These are phyloP conservation scores for Neoscytalidium dimidiatum DNA, from an alignment of 2,329 filamentous ascomycete genomes.

Conservation along the genomic window DNA sequence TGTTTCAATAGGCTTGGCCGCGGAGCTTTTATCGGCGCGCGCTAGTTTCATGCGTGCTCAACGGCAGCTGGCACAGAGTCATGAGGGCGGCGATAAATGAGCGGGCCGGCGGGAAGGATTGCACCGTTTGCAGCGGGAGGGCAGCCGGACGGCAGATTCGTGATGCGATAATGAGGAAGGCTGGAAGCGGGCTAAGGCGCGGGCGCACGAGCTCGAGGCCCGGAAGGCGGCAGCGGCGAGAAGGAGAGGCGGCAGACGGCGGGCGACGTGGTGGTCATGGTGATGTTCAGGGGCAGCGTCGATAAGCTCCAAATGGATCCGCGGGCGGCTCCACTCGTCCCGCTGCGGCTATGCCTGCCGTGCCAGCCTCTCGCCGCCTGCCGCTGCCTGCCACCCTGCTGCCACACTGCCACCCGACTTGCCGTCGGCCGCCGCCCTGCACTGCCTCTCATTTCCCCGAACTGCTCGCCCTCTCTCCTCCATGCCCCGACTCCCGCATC, in stretches of 20 bases:
- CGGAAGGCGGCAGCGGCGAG: neutral
- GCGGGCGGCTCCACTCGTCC: constrained; percentile 4
- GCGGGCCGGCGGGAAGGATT: neutral
- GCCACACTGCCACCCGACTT: too few relatives aligned
- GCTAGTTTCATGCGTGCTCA: neutral
- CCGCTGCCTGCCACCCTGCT: neutral
- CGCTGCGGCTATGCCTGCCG: neutral
- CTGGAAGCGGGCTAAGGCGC: neutral
- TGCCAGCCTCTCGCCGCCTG: too few relatives aligned
- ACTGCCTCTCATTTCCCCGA: constrained; percentile 1
- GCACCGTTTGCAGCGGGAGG: neutral
- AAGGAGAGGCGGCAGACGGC: neutral
- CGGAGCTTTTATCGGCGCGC: neutral
- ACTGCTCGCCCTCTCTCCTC: constrained; percentile 4
- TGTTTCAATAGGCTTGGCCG: neutral
- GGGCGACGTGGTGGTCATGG: neutral
- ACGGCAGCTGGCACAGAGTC: neutral
- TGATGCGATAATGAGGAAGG: neutral
- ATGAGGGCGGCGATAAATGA: neutral
- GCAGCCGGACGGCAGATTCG: neutral
- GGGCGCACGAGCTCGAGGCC: neutral
- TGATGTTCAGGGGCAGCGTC: constrained; percentile 12
- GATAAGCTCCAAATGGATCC: neutral
- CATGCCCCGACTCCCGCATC: constrained; percentile 62
- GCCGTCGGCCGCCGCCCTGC: too few relatives aligned